Base-by-base conservation (phyloP, 2,329 filamentous ascomycete species). In the Westerdykella sp. region DNA sequence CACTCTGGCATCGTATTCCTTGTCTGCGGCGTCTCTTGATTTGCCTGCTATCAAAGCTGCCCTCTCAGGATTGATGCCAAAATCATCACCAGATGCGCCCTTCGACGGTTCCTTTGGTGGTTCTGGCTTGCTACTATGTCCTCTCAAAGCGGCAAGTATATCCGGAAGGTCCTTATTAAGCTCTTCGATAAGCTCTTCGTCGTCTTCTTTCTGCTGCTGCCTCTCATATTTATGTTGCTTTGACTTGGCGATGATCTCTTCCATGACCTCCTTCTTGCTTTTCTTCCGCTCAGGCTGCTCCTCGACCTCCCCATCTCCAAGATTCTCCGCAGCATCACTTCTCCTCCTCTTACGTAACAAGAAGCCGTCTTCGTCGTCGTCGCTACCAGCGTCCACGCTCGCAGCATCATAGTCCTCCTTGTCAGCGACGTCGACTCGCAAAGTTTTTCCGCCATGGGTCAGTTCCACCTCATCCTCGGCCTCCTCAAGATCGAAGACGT, bases 171-270 rank as follows among this genome's bases (percentile, higher is more conserved):
- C 87, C 63, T 90, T 84, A 65, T 98, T 89, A 13, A 98, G 74
- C 63, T 90, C 81, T 45, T 83, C 83, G 46, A 89, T 79, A 42
- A 96, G 68, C 52, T 95, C 91, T 40, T 94, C 88, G 55, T 98
- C 93, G 39, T 93, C 88, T 48, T 97, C 93, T 62, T 95, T 96
- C 22, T 81, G 81, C 47, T 87, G 83, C 68, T 98, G 93, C 34
- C 93, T 82, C 69, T 97, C 90, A 61, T 91, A 90, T 69, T 95
- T 97, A 76, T 96, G 79, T 49, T 87, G 76, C 64, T 98, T 98
- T 1, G 91, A 97, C 69, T 98, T 98, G 47, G 90, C 87, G 53
- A 98, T 96, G 48, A 98, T 78, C 67, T 98, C 94, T 59, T 95
- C 85, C 87, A 97, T 96, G 39, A 98, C 87, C 67, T 98, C 93